Percentiles rank a stretch among this genome's conserved stretches.
These are phyloP conservation scores for Aspergillus terreus DNA, from an alignment of 2,329 filamentous ascomycete genomes.

Conservation along the genomic window DNA sequence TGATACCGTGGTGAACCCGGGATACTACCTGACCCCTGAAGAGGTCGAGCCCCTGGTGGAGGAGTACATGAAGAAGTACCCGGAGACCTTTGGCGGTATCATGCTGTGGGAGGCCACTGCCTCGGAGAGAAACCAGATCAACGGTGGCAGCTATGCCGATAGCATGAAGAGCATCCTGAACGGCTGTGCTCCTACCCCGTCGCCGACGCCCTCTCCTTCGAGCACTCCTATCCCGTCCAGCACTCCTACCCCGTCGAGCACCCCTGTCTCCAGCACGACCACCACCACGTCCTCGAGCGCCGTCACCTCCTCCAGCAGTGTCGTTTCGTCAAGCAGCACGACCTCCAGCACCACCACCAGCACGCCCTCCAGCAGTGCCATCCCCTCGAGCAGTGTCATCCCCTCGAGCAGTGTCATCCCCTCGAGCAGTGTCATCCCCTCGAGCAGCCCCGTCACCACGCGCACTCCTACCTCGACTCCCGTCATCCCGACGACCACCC, in stretches of 20 bases:
- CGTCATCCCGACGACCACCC: not conserved
- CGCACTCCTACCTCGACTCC: not conserved
- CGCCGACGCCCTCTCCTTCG: constrained; percentile 11
- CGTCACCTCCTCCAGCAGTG: not conserved
- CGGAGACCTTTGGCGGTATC: constrained; percentile 52
- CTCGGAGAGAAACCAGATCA: constrained; percentile 44
- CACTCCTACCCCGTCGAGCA: constrained; percentile 12
- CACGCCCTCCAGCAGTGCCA: constrained; percentile 6
- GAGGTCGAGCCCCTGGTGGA: constrained; percentile 46
- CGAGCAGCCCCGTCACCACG: not conserved
- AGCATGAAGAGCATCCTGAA: constrained; percentile 47
- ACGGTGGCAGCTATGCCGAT: constrained; percentile 43
- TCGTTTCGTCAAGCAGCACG: not conserved
- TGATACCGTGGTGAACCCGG: constrained; percentile 21
- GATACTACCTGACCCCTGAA: constrained; percentile 46
- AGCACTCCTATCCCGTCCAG: constrained; percentile 6
- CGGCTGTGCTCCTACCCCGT: constrained; percentile 21
- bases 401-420: not conserved
- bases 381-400: not conserved
- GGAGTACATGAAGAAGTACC: constrained; percentile 38
- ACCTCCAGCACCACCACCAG: constrained; percentile 1
- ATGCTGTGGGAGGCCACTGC: constrained; percentile 59
- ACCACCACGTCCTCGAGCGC: constrained; percentile 9
- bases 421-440: not conserved
- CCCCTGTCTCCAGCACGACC: constrained; percentile 6